Percentiles rank a stretch among this genome's conserved stretches.
Evolutionary conservation across 176 grass and related monocot genomes (phyloP).

Genomic region (Pharus latifolius): DNA sequence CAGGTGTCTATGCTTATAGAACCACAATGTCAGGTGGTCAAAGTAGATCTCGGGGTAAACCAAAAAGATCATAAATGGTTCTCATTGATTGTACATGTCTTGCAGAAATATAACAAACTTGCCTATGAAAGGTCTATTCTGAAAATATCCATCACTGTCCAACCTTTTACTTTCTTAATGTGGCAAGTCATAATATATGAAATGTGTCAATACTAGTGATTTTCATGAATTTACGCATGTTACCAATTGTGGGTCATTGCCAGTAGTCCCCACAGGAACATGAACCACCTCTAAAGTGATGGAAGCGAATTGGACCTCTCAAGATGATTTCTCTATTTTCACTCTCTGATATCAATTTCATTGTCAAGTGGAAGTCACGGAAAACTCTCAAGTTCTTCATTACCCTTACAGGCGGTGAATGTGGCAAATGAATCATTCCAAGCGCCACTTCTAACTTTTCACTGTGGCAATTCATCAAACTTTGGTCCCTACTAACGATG

Average conservation of each 20-base stretch:
- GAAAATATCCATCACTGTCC: neutral
- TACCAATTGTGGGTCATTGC: slow-evolving; percentile 5
- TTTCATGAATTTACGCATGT: neutral
- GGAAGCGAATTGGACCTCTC: slow-evolving; percentile 32
- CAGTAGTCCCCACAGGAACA: slow-evolving; percentile 40
- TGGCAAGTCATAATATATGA: neutral
- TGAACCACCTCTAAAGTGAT: slow-evolving; percentile 27
- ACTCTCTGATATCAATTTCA: slow-evolving; percentile 49
- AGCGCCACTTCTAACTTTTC: slow-evolving; percentile 59
- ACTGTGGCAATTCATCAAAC: slow-evolving; percentile 42
- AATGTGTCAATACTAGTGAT: neutral
- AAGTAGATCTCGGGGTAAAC: neutral
- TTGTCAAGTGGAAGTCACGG: slow-evolving; percentile 44
- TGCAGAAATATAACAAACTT: neutral
- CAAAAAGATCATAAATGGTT: too few relatives aligned
- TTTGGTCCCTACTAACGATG: neutral
- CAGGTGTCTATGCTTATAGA: neutral
- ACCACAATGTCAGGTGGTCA: neutral
- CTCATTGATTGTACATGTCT: too few relatives aligned
- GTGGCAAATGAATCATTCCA: slow-evolving; percentile 43
- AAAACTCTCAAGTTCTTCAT: slow-evolving; percentile 74
- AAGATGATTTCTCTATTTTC: slow-evolving; percentile 41
- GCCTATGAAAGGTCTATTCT: neutral
- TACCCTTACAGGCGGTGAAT: slow-evolving; percentile 39
- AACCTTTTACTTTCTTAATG: neutral